Percentiles rank a stretch among this genome's conserved stretches.
phyloP scores from a whole-genome alignment of 2,329 filamentous ascomycete genomes.

The Stachybotrys echinatus region DNA sequence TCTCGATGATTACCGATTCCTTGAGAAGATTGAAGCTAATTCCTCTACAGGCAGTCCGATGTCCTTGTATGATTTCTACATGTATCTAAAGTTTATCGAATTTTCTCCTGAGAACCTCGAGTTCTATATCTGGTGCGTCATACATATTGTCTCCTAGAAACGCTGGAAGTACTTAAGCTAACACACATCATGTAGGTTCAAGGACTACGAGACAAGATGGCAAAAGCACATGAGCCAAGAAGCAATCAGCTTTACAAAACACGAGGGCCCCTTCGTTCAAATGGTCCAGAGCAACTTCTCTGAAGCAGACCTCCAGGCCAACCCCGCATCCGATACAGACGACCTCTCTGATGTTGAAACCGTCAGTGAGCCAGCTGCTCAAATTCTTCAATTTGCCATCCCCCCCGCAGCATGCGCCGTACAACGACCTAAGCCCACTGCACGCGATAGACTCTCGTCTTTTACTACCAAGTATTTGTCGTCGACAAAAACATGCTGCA shows the following conservation, averaged over 20 bases:
- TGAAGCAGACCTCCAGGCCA: neutral
- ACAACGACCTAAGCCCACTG: neutral
- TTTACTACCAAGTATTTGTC: neutral
- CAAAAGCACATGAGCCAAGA: neutral
- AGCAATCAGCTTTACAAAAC: neutral
- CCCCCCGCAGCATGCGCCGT: neutral
- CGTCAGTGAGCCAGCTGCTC: neutral
- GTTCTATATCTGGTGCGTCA: constrained; percentile 41
- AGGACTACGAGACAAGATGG: constrained; percentile 31
- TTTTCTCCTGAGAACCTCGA: constrained; percentile 43
- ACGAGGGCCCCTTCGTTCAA: neutral
- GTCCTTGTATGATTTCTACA: constrained; percentile 45
- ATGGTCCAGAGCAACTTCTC: neutral
- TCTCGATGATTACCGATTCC: neutral
- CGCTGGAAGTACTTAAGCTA: neutral
- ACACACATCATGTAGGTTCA: constrained; percentile 27
- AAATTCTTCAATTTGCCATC: neutral
- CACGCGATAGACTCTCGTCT: neutral
- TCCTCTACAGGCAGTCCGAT: constrained; percentile 34
- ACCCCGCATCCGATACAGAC: neutral
- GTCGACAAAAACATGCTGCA: neutral
- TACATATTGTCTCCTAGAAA: neutral
- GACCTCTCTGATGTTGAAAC: neutral
- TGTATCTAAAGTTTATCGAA: constrained; percentile 46
- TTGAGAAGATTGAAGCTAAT: neutral